Percentiles rank a stretch among this genome's conserved stretches.
Conservation (phyloP, 2,329 filamentous ascomycete species). For the Gnomoniopsis sp. region DNA sequence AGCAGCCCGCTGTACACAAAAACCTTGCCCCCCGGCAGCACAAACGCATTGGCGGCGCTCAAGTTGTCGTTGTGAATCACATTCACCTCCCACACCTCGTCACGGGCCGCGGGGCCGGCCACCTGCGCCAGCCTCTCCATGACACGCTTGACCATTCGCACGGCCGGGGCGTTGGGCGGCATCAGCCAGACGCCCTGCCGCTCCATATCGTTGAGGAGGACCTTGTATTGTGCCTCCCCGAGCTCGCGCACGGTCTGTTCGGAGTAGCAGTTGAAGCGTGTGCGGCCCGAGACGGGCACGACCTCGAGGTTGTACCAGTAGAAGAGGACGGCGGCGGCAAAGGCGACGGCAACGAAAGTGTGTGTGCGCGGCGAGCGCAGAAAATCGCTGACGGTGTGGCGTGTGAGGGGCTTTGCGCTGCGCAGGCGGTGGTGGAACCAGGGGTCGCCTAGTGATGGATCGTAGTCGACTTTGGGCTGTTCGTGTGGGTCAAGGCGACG, state of each 20-base stretch:
- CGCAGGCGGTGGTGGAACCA: conserved; percentile 23
- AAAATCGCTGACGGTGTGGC: conserved; percentile 30
- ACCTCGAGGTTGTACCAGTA: conserved; percentile 69
- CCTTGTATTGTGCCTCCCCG: conserved; percentile 51
- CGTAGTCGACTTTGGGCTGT: conserved; percentile 10
- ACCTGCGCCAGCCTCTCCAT: conserved; percentile 65
- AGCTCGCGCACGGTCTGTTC: conserved; percentile 51
- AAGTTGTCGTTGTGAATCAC: conserved; percentile 63
- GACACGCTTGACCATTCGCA: conserved; percentile 57
- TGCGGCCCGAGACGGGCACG: conserved; percentile 68
- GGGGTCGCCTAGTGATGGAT: conserved; percentile 13
- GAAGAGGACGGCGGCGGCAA: conserved; percentile 48
- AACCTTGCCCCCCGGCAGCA: conserved; percentile 74
- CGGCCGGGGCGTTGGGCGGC: conserved; percentile 55
- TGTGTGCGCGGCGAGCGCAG: conserved; percentile 35
- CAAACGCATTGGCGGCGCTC: conserved; percentile 66
- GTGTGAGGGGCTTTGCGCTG: conserved; percentile 36
- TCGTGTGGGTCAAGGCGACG: conserved; percentile 8
- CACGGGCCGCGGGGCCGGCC: conserved; percentile 35
- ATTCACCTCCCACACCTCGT: conserved; percentile 63
- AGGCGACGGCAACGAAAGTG: conserved; percentile 37
- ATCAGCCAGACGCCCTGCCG: conserved; percentile 54
- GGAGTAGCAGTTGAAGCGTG: conserved; percentile 68
- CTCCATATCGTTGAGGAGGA: conserved; percentile 53
- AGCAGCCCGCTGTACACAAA: conserved; percentile 76